phyloP scores from a whole-genome alignment of 306 rosid species.

The Parietaria judaica region DNA sequence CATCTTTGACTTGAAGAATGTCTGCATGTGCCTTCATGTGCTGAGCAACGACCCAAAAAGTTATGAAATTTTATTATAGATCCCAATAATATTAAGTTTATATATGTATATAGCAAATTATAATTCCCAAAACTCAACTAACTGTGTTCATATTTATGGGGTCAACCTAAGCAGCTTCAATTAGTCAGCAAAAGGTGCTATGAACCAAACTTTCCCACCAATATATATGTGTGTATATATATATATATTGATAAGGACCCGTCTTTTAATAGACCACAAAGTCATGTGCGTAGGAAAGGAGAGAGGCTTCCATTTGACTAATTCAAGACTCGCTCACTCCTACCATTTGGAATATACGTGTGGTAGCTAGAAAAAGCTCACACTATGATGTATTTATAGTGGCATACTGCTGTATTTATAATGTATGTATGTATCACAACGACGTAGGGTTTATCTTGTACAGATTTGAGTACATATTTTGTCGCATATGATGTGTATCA shows the following conservation, averaged over 20 bases:
- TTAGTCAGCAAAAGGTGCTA: slow-evolving; percentile 74
- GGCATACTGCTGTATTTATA: too few species aligned
- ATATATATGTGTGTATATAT: slow-evolving; percentile 6
- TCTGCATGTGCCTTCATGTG: slow-evolving; percentile 29
- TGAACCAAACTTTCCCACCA: slow-evolving; percentile 89
- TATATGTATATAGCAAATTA: not conserved
- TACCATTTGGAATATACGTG: slow-evolving; percentile 1
- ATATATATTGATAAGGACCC: slow-evolving; percentile 6
- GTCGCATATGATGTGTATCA: too few species aligned
- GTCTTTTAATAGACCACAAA: slow-evolving; percentile 29
- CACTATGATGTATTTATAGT: not conserved
- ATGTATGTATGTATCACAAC: too few species aligned
- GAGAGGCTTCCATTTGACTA: slow-evolving; percentile 44
- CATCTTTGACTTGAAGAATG: slow-evolving; percentile 38
- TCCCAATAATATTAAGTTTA: not conserved
- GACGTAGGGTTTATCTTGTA: too few species aligned
- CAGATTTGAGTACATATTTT: too few species aligned
- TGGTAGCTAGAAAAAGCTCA: not conserved
- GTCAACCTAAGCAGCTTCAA: slow-evolving; percentile 27
- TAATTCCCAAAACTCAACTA: slow-evolving; percentile 8
- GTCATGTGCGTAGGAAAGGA: slow-evolving; percentile 31
- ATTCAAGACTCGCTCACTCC: slow-evolving; percentile 26
- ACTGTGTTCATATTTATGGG: slow-evolving; percentile 17
- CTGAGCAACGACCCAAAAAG: slow-evolving; percentile 6
- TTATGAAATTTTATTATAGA: too few species aligned